Evolutionary conservation across 2,329 filamentous ascomycete genomes (phyloP), one percentile per base, ranked within the genome.

Genomic region (Sphaerulina musiva): DNA sequence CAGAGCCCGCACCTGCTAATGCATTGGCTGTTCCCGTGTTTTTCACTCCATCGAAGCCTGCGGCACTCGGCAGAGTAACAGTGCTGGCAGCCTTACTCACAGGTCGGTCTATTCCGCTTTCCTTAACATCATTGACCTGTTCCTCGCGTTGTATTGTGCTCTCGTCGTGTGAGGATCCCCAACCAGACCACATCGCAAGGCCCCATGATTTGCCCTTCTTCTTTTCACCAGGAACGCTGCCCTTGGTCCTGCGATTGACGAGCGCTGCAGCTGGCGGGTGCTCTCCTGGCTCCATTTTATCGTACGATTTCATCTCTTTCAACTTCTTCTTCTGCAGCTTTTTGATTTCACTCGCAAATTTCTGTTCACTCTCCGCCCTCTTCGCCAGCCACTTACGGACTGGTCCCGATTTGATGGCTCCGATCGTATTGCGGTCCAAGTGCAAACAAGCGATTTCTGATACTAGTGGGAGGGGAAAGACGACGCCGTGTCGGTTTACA

Each of bases 151-250:
- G 73, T n/a, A 95, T 78, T 0, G 86, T 87, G 58, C 78, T 78
- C 69, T 92, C 81, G 67, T 97, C 93, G 66, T 96, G 89, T 68
- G 87, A 95, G 44, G 86, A 91, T 11, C 89, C 90, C 87, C 90
- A 95, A 1, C 85, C 76, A 47, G 84, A 87, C 92, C 92, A 97
- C 60, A 96, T 74, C 2, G 84, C 82, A 69, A 96, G 76, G 6
- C 86, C 88, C 71, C 86, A 81, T 60, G 59, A 64, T 54, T 87
- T 90, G 50, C 60, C 58, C 44, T 60, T 60, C 58, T 67, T 68
- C 59, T 67, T 67, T 52, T 66, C 60, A 49, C 63, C 65, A 5
- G 64, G 59, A 31, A 58, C 63, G 26, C 60, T 47, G 9, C 65
- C 66, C 34, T 60, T 60, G 38, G 76, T 81, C 84, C 61, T 72